Evolutionary conservation across 768 basidiomycete species (phyloP).

Genomic region (Mycena kentingensis): DNA sequence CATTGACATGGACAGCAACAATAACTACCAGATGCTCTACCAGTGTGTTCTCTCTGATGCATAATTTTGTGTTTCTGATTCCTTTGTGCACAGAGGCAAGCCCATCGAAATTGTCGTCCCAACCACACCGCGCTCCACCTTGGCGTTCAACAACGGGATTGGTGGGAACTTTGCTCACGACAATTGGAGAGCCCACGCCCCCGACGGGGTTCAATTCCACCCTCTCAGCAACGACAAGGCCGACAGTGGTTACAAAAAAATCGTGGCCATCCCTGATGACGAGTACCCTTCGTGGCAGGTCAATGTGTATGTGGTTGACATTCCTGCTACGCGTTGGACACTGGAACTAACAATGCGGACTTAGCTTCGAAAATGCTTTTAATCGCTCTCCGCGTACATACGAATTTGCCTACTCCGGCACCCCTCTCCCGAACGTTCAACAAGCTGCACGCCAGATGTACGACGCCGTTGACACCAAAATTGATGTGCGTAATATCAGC

Average conservation of each 20-base stretch:
- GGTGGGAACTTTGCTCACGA: background rate
- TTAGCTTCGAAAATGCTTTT: background rate
- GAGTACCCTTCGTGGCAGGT: background rate
- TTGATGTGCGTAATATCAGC: background rate
- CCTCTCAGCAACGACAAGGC: background rate
- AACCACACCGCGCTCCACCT: background rate
- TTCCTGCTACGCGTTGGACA: background rate
- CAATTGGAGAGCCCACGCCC: background rate
- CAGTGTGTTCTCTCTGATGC: background rate
- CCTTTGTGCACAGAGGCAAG: background rate
- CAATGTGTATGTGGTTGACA: background rate
- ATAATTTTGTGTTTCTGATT: background rate
- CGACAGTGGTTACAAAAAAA: background rate
- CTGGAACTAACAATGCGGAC: background rate
- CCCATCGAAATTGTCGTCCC: background rate
- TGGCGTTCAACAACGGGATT: background rate
- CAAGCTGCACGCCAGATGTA: background rate
- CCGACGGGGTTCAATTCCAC: background rate
- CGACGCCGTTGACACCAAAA: background rate
- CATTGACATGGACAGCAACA: background rate
- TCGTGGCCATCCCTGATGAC: background rate
- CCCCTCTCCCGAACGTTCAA: background rate
- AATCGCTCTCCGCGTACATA: background rate
- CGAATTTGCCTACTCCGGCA: background rate
- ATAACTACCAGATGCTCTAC: background rate